phyloP scores from a whole-genome alignment of 2,329 filamentous ascomycete genomes.

The Hypoxylon sp. region DNA sequence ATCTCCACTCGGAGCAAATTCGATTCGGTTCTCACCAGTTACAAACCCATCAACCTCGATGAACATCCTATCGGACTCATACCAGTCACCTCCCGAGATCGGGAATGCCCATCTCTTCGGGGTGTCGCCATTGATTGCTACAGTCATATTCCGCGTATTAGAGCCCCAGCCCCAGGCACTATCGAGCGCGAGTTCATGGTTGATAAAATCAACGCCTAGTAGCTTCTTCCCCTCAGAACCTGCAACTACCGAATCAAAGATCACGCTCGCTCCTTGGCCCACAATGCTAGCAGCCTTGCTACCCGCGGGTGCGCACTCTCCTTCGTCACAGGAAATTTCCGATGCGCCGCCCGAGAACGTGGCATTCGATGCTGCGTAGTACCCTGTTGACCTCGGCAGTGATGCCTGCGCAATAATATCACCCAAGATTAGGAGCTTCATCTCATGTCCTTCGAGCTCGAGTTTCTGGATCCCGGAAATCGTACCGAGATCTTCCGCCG shows the following conservation, averaged over 20 bases:
- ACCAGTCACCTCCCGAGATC: slow-evolving; percentile 66
- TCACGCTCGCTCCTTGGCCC: slow-evolving; percentile 54
- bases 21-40: slow-evolving; percentile 58
- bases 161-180: slow-evolving; percentile 61
- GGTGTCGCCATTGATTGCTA: slow-evolving; percentile 61
- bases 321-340: slow-evolving; percentile 55
- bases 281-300: slow-evolving; percentile 62
- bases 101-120: slow-evolving; percentile 66
- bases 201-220: slow-evolving; percentile 66
- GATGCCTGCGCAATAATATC: slow-evolving; percentile 51
- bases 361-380: slow-evolving; percentile 61
- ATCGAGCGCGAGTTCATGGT: slow-evolving; percentile 65
- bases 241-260: slow-evolving; percentile 55
- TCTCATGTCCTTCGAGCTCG: slow-evolving; percentile 57
- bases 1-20: slow-evolving; percentile 53
- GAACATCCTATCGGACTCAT: slow-evolving; percentile 62
- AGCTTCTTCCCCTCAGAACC: slow-evolving; percentile 56
- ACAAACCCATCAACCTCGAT: slow-evolving; percentile 64
- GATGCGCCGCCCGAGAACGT: slow-evolving; percentile 56
- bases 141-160: slow-evolving; percentile 66
- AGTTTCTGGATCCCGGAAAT: slow-evolving; percentile 55
- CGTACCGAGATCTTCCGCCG: slow-evolving; percentile 53
- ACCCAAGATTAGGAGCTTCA: slow-evolving; percentile 59
- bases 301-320: slow-evolving; percentile 61
- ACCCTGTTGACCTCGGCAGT: slow-evolving; percentile 50